Base-by-base conservation (phyloP, 352 stramenopile species). In the Phytopythium vexans region DNA sequence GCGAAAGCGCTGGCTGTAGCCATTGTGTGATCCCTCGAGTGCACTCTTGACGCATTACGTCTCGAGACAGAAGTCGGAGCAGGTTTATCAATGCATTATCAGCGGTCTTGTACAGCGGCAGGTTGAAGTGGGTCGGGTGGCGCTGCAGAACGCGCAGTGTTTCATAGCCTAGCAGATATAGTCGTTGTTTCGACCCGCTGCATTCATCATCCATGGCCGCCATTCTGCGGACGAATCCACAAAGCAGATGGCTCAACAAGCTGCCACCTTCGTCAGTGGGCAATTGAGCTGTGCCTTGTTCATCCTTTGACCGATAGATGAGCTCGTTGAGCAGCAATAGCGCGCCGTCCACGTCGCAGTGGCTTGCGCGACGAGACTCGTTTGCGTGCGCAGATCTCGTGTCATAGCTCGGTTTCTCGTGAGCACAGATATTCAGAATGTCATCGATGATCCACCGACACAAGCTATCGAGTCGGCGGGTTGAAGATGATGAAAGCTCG, bases 271-370 rank as follows among this genome's bases (percentile, higher is more conserved):
- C 4, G 14, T 44, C 40, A 15, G 6, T 44, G 40, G n/a, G n/a
- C n/a, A n/a, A n/a, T n/a, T n/a, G n/a, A n/a, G 11, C 12, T 27
- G 16, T 14, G n/a, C 6, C 31, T 27, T 6, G 6, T 7, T 10
- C 4, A 3, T 1, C 7, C 3, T 39, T 11, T 8, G 14, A 27
- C 14, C 43, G 43, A 21, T 16, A 14, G 21, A 39, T 49, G 11
- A 49, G 43, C 8, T 16, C 33, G 8, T 49, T 49, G 31, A 49
- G 43, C 43, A 49, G 9, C 43, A 49, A 14, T 15, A 39, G 7
- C 21, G 33, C 16, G 1, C 14, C 31, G 15, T 38, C 15, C 11
- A 49, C 7, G 6, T 15, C 40, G 2, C 31, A 14, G 7, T 44
- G 11, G 2, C 6, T n/a, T n/a, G n/a, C n/a, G n/a, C n/a, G n/a